Evolutionary conservation across 2,329 filamentous ascomycete species (phyloP), one percentile per base, ranked within the genome.

Genomic region (Torrubiella hemipterigena): DNA sequence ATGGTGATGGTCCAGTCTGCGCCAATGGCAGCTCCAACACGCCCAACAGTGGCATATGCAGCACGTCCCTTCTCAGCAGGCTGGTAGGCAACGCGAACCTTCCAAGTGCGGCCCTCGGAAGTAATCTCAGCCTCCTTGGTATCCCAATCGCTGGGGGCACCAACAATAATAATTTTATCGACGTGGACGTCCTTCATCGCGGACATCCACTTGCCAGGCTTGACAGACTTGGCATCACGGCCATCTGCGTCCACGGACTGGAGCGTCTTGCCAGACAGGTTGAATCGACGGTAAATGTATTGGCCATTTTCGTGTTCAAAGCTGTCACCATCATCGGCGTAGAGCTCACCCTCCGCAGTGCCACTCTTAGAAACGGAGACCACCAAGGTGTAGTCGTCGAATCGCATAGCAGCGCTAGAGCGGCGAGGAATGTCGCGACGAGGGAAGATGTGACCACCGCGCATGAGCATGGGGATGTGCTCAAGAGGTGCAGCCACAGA

Each of bases 301-400:
- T 85, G 85, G 9, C 87, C 89, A 40, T 76, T 64, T 53, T 93
- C 66, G 50, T 83, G 86, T 33, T 94, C 85, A 43, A 87, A 98
- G 1, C 81, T 82, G 56, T 96, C 87, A 29, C 91, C 91, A 42
- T 98, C 91, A 49, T 98, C 91, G 18, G 85, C 65, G 49, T 98
- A 98, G 7, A 98, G 62, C 29, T 81, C 78, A 17, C 91, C 91
- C 29, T 79, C 71, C 0, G 89, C 85, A 5, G 48, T 34, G 14
- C 58, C 65, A 29, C 42, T 38, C 45, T 77, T 73, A 32, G 80
- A 77, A 19, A 93, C 63, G 2, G 52, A 41, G 3, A 96, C 66
- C 3, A 98, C 77, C 2, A 98, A 72, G 0, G 91, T 98, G 61
- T 94, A 94, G 24, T 93, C 87, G 52, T 98, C 91, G 55, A 77